Evolutionary conservation across 2,329 filamentous ascomycete species (phyloP), one percentile per base, ranked within the genome.

Genomic region (Periconia sp.): DNA sequence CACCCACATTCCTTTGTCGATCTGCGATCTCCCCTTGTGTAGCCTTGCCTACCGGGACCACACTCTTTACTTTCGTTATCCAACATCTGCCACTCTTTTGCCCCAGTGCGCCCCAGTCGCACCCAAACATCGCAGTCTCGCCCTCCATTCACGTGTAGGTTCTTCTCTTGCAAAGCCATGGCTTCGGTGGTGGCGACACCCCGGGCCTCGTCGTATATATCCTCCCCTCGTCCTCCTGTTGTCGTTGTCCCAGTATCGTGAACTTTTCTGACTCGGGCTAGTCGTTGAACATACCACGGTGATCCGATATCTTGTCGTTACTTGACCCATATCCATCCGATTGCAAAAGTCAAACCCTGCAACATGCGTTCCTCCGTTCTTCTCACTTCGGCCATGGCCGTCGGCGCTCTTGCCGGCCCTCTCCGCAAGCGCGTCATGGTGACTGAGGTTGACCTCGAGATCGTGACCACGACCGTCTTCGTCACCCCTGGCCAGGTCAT

Each of bases 341-440:
- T 42, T 52, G 37, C 26, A 15, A 24, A 38, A 12, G 2, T 15
- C 15, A 26, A 16, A 11, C 8, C 22, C 12, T 40, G 46, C 36
- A 58, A 35, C 17, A 69, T 69, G 65, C 62, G 56, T 40, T 57
- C 56, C 18, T 51, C 47, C 11, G 11, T 61, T 35, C 42, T 66
- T 39, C 40, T 66, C 35, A 44, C 57, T 36, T 58, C 55, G 9
- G 55, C 50, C 13, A 38, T 66, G 40, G 63, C 54, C 22, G 37
- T 57, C n/a, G 53, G 56, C 38, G 54, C 52, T 40, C 32, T 64
- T 19, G 63, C 62, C 18, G 43, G 44, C 10, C 61, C 63, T n/a
- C 48, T 56, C 22, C 48, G 51, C 16, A 57, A 59, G 37, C 57
- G 54, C 8, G 48, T 52, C 17, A 33, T 59, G 15, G 48, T 57